phyloP scores from a whole-genome alignment of 148 eudicot species.

The Camellia sinensis region DNA sequence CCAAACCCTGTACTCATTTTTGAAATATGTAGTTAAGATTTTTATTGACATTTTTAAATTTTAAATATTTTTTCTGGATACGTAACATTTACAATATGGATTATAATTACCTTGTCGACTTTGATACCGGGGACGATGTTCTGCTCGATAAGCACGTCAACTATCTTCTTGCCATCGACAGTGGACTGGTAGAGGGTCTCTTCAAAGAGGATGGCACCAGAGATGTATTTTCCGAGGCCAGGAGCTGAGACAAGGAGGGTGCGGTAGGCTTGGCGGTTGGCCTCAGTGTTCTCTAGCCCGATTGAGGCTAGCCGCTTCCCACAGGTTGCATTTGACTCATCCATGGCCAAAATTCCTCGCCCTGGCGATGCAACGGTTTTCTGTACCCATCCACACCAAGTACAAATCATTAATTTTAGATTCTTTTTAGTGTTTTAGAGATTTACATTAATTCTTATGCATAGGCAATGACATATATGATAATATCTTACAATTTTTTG shows the following conservation, averaged over 20 bases:
- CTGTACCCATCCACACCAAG: conserved; percentile 27
- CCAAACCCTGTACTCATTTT: conserved; percentile 63
- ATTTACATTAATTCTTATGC: background rate
- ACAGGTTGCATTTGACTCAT: conserved; percentile 89
- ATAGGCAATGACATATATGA: no score
- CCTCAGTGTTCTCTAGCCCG: conserved; percentile 92
- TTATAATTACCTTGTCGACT: conserved; percentile 66
- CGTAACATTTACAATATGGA: no score
- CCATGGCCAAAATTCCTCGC: conserved; percentile 90
- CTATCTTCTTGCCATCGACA: conserved; percentile 75
- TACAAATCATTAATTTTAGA: background rate
- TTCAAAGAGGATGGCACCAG: conserved; percentile 92
- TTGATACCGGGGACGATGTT: conserved; percentile 87
- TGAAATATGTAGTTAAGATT: no score
- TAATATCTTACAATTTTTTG: no score
- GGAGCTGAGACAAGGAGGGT: conserved; percentile 73
- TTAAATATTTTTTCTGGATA: no score
- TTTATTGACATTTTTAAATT: background rate
- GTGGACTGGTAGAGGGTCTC: conserved; percentile 94
- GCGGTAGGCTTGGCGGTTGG: conserved; percentile 86
- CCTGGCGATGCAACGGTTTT: conserved; percentile 88
- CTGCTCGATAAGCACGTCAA: conserved; percentile 72
- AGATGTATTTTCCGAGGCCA: conserved; percentile 73
- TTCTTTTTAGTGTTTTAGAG: background rate
- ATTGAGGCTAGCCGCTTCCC: conserved; percentile 88